Evolutionary conservation across 2,329 filamentous ascomycete genomes (phyloP).

Genomic region (Scytalidium sp.): DNA sequence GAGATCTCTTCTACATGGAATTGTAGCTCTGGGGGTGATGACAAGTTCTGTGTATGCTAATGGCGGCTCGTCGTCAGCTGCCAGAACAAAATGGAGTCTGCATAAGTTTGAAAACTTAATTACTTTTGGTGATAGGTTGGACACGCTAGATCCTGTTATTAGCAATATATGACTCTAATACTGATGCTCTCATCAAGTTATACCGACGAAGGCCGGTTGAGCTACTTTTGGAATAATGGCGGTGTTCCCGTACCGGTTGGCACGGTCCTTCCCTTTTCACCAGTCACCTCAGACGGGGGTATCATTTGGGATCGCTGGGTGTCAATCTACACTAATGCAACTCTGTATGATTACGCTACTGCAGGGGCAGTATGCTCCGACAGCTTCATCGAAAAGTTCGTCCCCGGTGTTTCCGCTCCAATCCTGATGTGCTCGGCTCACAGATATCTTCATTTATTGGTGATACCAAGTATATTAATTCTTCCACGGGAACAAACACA

Average conservation of each 20-base stretch:
- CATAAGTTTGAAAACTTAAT: constrained; percentile 56
- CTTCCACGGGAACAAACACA: constrained; percentile 16
- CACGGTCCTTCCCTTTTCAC: constrained; percentile 35
- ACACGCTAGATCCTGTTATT: neutral
- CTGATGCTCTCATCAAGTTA: constrained; percentile 36
- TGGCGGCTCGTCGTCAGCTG: too few species aligned
- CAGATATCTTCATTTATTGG: constrained; percentile 51
- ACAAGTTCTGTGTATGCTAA: too few species aligned
- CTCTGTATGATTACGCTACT: constrained; percentile 64
- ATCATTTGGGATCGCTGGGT: constrained; percentile 67
- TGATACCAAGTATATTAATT: constrained; percentile 32
- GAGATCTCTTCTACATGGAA: too few species aligned
- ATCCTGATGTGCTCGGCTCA: constrained; percentile 61
- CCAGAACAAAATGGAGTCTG: constrained; percentile 19
- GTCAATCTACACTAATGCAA: constrained; percentile 51
- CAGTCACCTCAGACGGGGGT: constrained; percentile 58
- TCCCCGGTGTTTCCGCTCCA: constrained; percentile 43
- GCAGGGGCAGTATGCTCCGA: constrained; percentile 69
- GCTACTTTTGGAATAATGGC: constrained; percentile 55
- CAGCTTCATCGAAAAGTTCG: constrained; percentile 53
- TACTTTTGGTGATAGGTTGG: constrained; percentile 66
- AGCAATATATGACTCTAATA: too few species aligned
- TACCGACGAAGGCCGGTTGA: constrained; percentile 65
- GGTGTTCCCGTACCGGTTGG: constrained; percentile 59
- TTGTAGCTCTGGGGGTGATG: too few species aligned